Evolutionary conservation across 768 basidiomycete species (phyloP).

Genomic region (Cystobasidium tubakii): DNA sequence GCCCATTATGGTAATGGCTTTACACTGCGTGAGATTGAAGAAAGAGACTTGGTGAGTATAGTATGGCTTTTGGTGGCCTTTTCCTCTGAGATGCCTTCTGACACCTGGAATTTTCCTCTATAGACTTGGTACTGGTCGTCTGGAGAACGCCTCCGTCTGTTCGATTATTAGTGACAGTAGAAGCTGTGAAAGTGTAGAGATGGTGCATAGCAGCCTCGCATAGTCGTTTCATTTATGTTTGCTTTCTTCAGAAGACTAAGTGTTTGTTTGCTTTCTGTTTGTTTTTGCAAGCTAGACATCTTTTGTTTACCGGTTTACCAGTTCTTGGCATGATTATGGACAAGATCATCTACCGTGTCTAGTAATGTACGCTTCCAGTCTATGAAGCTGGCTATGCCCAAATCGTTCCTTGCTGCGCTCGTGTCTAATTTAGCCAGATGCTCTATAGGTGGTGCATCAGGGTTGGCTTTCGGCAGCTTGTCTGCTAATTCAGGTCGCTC

Average conservation of each 20-base stretch:
- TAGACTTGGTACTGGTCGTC: constrained; percentile 30
- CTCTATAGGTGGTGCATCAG: constrained; percentile 22
- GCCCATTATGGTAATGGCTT: constrained; percentile 39
- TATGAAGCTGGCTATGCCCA: constrained; percentile 39
- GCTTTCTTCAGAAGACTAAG: no score
- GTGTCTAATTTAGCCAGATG: constrained; percentile 40
- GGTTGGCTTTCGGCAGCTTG: constrained; percentile 38
- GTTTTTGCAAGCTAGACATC: no score
- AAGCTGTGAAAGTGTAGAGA: not conserved
- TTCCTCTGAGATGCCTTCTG: not conserved
- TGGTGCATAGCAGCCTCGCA: not conserved
- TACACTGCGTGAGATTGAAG: constrained; percentile 29
- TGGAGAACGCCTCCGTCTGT: constrained; percentile 21
- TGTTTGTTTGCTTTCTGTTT: no score
- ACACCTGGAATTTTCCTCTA: not conserved
- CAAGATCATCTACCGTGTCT: constrained; percentile 40
- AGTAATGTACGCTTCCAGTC: constrained; percentile 37
- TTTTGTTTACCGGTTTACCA: constrained; percentile 36
- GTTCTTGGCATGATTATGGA: constrained; percentile 41
- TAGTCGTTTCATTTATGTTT: not conserved
- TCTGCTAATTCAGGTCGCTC: constrained; percentile 32
- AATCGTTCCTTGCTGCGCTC: constrained; percentile 32
- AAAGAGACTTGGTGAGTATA: constrained; percentile 13
- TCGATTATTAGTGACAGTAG: constrained; percentile 14
- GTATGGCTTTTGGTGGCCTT: not conserved